These are phyloP conservation scores for Euryodendron excelsum DNA, from an alignment of 148 eudicot species.

Conservation along the genomic window DNA sequence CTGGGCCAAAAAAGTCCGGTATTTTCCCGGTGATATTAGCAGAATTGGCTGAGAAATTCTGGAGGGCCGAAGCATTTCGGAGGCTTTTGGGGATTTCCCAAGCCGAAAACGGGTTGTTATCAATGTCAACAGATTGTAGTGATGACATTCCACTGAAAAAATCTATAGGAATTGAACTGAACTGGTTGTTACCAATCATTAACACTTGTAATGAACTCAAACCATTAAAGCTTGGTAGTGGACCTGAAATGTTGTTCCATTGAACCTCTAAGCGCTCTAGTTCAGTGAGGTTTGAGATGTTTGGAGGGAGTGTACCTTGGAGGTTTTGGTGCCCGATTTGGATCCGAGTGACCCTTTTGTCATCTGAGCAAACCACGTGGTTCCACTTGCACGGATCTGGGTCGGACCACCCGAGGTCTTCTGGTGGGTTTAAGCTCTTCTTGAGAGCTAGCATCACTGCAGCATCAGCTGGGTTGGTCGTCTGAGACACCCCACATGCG, in stretches of 20 bases:
- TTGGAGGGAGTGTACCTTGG: conserved; percentile 70
- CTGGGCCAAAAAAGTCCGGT: conserved; percentile 73
- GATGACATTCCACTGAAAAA: conserved; percentile 67
- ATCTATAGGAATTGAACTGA: conserved; percentile 59
- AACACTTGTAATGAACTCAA: conserved; percentile 60
- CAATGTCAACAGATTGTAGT: conserved; percentile 72
- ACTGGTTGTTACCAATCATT: conserved; percentile 68
- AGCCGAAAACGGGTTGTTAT: conserved; percentile 62
- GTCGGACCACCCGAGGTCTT: conserved; percentile 60
- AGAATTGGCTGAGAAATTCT: conserved; percentile 79
- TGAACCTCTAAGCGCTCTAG: conserved; percentile 82
- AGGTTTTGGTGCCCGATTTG: conserved; percentile 83
- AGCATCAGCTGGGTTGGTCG: conserved; percentile 39
- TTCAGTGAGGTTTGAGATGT: conserved; percentile 43
- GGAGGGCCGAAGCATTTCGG: conserved; percentile 51
- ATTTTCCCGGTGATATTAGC: conserved; percentile 64
- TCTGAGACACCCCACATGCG: conserved; percentile 24
- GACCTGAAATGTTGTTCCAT: conserved; percentile 77
- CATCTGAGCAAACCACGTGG: conserved; percentile 54
- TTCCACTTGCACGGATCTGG: conserved; percentile 87
- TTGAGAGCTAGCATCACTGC: conserved; percentile 69
- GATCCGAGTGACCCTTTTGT: conserved; percentile 71
- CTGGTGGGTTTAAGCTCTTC: conserved; percentile 51
- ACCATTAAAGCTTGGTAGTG: conserved; percentile 63
- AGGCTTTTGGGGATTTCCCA: conserved; percentile 75